Evolutionary conservation across 1,284 basidiomycete genomes (phyloP), one percentile per base, ranked within the genome.

Genomic region (Apiotrichum siamense): DNA sequence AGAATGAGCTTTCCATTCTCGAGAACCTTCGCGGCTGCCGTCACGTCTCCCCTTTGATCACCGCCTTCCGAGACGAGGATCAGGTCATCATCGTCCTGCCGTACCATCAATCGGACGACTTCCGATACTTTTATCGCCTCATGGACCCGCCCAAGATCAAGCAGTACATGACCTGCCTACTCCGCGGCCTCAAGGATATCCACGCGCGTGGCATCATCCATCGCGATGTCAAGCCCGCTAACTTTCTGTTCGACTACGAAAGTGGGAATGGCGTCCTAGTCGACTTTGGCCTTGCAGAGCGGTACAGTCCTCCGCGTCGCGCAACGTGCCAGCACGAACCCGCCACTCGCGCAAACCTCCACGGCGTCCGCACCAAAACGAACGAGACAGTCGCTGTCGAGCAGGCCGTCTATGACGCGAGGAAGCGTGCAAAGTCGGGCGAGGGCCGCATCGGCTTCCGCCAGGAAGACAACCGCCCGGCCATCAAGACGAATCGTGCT

Each of bases 171-270:
- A 83, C 85, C 36, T 93, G 88, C 67, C 83, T 99, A 68, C 85
- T 98, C 69, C 85, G 87, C 20, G 92, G 90, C 1, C 74, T 98
- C 47, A 83, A 86, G 45, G 91, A 94, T 62, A 86, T 90, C 21
- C 96, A 98, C 69, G 76, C 82, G n/a, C 79, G 88, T 44, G 83
- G 81, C 7, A 87, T 98, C 65, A 88, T 98, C 44, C 94, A 98
- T 74, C 88, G 94, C 32, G 94, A 98, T 72, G 89, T 98, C 64
- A 98, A 98, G 69, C 96, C 94, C 17, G 94, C 94, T 55, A 98
- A 98, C 73, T 98, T 98, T 67, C 80, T 98, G 29, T 98, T 88
- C 71, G 89, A 98, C 71, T 85, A 89, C 27, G 81, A 80, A 39
- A 86, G 84, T 4, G 86, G 87, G 2, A 77, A 84, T 7, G 94